Evolutionary conservation across 169 alveolate species (phyloP), one percentile per base, ranked within the genome.

Genomic region (Plasmodium vivax): DNA sequence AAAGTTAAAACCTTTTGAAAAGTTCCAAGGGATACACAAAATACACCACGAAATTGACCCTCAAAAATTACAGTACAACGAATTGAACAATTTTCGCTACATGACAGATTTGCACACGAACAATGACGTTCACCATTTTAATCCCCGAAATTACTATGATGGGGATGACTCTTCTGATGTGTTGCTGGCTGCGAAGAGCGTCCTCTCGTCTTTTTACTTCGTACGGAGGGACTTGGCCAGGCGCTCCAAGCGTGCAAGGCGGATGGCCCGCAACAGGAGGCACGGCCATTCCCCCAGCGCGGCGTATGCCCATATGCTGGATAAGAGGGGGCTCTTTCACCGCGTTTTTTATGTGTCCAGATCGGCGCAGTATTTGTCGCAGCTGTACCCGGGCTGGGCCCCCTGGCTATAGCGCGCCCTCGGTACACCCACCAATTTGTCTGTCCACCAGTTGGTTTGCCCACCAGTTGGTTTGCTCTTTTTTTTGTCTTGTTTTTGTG

Each of bases 331-430:
- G 58, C 27, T 82, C 34, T 82, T 82, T 56, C 38, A 82, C 38
- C 38, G 45, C 16, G 34, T 56, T 54, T 82, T 54, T 47, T 36
- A 58, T 30, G 27, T 56, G 27, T 56, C 91, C 23, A 82, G 5
- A 23, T 82, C 80, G 38, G 34, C 91, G 3, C 30, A 27, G n/a
- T 82, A 82, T 82, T 82, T 82, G 41, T 82, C 77, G 38, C n/a
- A 82, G 23, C 38, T 82, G 58, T 27, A 47, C 23, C 80, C 27
- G 30, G 47, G 54, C 34, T 56, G 91, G 81, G 80, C 79, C 19
- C 79, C 91, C 77, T 82, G 91, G 91, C 58, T 82, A 34, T 82
- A 82, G 14, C 12, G 36, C 45, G 16, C 19, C 45, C 19, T 34
- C 14, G 30, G 54, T 9, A 19, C 41, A 10, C 16, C 27, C 27